phyloP scores from a whole-genome alignment of 371 early-diverging fungal genomes.

The Parasitella parasitica region DNA sequence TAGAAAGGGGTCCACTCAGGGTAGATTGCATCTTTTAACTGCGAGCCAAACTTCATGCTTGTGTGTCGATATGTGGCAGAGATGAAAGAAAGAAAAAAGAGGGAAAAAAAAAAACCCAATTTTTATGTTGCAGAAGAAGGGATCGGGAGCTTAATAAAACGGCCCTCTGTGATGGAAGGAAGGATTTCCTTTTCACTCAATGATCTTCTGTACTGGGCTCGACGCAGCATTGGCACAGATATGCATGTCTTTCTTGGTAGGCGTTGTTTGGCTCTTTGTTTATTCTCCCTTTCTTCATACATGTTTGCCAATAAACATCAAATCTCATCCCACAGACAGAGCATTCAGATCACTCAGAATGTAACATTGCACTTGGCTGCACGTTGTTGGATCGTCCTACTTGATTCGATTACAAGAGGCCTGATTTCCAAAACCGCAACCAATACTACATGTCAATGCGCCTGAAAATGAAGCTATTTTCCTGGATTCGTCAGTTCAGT shows the following conservation, averaged over 20 bases:
- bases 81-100: background rate
- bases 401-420: slow-evolving; percentile 6
- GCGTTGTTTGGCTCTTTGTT: background rate
- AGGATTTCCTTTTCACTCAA: background rate
- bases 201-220: too few species aligned
- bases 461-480: background rate
- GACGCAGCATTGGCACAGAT: too few species aligned
- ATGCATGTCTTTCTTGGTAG: background rate
- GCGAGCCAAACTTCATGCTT: slow-evolving; percentile 93
- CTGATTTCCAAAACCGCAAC: background rate
- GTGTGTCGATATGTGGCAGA: background rate
- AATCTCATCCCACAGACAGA: background rate
- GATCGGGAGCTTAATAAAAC: background rate
- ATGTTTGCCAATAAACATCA: background rate
- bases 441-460: background rate
- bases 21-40: slow-evolving; percentile 77
- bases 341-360: background rate
- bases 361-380: slow-evolving; percentile 11
- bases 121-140: background rate
- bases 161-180: background rate
- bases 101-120: background rate
- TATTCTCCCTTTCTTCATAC: background rate
- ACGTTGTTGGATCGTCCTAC: slow-evolving; percentile 7
- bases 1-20: slow-evolving; percentile 92
- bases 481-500: too few species aligned